Evolutionary conservation across 177 flowering plant genomes (phyloP).

Genomic region (Vitis hybrid): DNA sequence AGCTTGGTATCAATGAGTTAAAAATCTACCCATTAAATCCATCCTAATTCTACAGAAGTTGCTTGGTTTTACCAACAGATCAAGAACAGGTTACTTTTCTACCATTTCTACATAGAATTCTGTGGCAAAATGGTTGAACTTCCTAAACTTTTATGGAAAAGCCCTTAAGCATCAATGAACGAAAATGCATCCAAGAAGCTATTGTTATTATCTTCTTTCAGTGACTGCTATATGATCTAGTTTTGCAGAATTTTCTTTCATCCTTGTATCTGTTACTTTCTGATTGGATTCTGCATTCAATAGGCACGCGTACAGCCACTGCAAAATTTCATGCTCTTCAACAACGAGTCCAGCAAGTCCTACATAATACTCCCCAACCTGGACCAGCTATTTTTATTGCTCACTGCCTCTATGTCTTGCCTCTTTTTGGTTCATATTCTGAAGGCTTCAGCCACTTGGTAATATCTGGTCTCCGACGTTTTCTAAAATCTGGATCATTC

Average conservation of each 20-base stretch:
- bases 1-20: too few relatives aligned
- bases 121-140: background rate
- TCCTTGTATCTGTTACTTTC: constrained; percentile 3
- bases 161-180: background rate
- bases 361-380: constrained; percentile 59
- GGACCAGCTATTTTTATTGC: constrained; percentile 69
- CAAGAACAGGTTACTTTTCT: background rate
- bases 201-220: background rate
- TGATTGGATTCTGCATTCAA: constrained; percentile 8
- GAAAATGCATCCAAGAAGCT: background rate
- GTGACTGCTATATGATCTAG: background rate
- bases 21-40: too few relatives aligned
- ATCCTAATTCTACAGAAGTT: too few relatives aligned
- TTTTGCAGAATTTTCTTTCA: background rate
- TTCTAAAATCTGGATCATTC: constrained; percentile 31
- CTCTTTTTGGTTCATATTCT: constrained; percentile 57
- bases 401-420: constrained; percentile 69
- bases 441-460: constrained; percentile 91
- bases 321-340: constrained; percentile 76
- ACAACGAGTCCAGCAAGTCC: constrained; percentile 57
- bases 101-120: background rate
- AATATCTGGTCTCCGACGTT: constrained; percentile 70
- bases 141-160: background rate
- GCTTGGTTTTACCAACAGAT: too few relatives aligned
- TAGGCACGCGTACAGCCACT: constrained; percentile 82